Conservation (phyloP, 78 protist genomes). For the Anaeramoeba flamelloides region DNA sequence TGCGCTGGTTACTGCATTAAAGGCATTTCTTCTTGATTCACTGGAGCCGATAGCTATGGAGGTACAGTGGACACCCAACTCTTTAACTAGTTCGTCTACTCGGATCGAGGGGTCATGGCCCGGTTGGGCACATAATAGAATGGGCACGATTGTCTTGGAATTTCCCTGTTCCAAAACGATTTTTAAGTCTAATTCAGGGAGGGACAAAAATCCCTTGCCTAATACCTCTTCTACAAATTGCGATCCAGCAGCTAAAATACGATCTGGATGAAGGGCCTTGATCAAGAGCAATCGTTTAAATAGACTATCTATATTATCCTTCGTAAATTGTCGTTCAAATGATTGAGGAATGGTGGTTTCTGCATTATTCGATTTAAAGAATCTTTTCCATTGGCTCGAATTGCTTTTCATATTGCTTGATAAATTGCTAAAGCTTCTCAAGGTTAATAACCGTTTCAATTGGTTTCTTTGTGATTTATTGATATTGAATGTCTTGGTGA, state of each 20-base stretch:
- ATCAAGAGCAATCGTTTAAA: conserved; percentile 45
- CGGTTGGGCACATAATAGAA: conserved; percentile 56
- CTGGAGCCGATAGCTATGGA: conserved; percentile 85
- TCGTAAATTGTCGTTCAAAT: background rate
- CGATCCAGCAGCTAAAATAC: conserved; percentile 37
- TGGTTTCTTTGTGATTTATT: background rate
- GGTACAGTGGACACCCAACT: background rate
- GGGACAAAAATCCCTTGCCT: background rate
- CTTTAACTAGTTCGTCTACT: conserved; percentile 38
- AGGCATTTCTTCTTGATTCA: conserved; percentile 73
- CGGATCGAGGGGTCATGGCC: conserved; percentile 69
- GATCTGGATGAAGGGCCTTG: conserved; percentile 63
- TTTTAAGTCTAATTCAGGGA: conserved; percentile 30
- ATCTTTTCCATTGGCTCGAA: background rate
- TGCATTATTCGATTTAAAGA: background rate
- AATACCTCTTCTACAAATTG: conserved; percentile 15
- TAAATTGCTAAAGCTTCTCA: background rate
- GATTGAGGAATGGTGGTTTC: background rate
- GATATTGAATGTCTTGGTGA: background rate
- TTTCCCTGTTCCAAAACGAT: conserved; percentile 13
- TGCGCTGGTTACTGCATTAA: conserved; percentile 51
- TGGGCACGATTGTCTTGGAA: conserved; percentile 34
- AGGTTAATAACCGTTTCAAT: background rate
- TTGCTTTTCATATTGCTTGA: background rate
- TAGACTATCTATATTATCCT: background rate